phyloP scores from a whole-genome alignment of 306 rosid species.

The Trifolium dubium region DNA sequence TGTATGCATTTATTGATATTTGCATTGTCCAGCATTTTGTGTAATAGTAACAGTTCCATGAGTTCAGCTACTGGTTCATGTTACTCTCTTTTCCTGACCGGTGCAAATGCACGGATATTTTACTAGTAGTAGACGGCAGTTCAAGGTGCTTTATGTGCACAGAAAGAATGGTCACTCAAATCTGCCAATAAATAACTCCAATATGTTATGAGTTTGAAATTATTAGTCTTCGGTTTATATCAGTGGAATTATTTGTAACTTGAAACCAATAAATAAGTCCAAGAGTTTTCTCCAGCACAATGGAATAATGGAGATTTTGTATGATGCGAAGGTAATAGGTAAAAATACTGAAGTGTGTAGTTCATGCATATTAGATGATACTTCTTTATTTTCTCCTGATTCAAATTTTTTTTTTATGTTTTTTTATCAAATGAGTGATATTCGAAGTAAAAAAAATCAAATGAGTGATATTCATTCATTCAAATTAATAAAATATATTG shows the following conservation, averaged over 20 bases:
- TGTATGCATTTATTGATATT: conserved; percentile 39
- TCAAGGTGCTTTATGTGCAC: conserved; percentile 8
- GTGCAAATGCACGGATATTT: not conserved
- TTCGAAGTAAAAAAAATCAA: too few relatives aligned
- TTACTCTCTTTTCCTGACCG: not conserved
- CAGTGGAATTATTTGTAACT: not conserved
- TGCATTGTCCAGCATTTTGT: conserved; percentile 33
- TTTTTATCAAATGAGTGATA: too few relatives aligned
- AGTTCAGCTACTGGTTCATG: conserved; percentile 37
- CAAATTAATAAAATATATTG: too few relatives aligned
- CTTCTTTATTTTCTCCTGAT: too few relatives aligned
- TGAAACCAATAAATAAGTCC: not conserved
- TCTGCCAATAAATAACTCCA: not conserved
- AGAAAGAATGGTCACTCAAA: conserved; percentile 3
- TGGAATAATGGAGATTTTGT: too few relatives aligned
- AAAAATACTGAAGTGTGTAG: too few relatives aligned
- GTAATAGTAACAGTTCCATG: conserved; percentile 25
- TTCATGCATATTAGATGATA: too few relatives aligned
- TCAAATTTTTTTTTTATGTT: too few relatives aligned
- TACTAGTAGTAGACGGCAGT: not conserved
- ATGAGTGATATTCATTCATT: too few relatives aligned
- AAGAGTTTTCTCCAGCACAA: too few relatives aligned
- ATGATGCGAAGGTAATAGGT: too few relatives aligned
- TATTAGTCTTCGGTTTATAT: not conserved
- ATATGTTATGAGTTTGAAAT: not conserved